A percentile compares a stretch with the other conserved stretches of the same genome.
Evolutionary conservation across 257 asterid genomes (phyloP).

Genomic region (Solanum chiquidenum): DNA sequence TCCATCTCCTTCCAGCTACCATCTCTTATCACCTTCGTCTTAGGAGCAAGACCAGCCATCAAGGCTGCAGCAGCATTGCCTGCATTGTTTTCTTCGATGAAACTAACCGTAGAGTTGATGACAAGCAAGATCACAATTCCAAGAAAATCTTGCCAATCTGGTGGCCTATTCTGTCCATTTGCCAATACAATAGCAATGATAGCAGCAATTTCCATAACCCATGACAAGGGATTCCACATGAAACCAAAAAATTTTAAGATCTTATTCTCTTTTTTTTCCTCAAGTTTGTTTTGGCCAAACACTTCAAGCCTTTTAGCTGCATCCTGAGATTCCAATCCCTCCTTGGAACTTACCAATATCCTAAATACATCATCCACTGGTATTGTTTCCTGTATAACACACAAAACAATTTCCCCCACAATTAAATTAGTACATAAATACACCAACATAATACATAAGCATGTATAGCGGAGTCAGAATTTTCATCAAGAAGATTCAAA

Average conservation of each 20-base stretch:
- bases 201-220: conserved; percentile 86
- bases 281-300: conserved; percentile 83
- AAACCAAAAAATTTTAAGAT: conserved; percentile 59
- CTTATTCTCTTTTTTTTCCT: conserved; percentile 76
- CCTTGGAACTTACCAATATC: conserved; percentile 53
- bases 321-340: conserved; percentile 50
- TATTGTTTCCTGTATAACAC: conserved; percentile 43
- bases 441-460: neutral
- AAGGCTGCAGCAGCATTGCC: conserved; percentile 77
- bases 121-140: conserved; percentile 44
- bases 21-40: conserved; percentile 59
- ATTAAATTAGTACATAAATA: neutral
- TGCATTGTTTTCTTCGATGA: conserved; percentile 63
- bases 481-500: neutral
- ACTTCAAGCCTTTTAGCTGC: conserved; percentile 49
- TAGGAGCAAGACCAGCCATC: conserved; percentile 75
- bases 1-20: conserved; percentile 58
- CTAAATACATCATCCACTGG: conserved; percentile 72
- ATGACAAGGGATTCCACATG: conserved; percentile 76
- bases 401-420: neutral
- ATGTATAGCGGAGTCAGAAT: neutral
- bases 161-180: conserved; percentile 44
- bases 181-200: conserved; percentile 55
- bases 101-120: conserved; percentile 61
- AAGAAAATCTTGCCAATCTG: conserved; percentile 49